Percentiles rank a stretch among this genome's conserved stretches.
Conservation (phyloP, 192 early-diverging fungal species). For the Coemansia sp. region DNA sequence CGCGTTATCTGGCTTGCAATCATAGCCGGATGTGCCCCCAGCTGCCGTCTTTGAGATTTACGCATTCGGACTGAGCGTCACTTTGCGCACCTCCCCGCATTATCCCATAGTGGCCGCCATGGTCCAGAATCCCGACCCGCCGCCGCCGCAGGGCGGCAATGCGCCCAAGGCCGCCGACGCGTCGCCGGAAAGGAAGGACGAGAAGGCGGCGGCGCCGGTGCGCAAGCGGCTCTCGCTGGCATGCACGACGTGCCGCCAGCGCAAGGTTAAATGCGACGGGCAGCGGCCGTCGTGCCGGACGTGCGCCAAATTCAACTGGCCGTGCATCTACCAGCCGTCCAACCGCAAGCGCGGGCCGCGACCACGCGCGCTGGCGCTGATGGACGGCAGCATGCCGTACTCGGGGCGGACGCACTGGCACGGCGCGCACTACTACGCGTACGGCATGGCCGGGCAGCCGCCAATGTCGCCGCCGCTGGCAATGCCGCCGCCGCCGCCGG, state of each 20-base stretch:
- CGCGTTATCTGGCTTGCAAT: slow-evolving; percentile 3
- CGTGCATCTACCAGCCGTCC: slow-evolving; percentile 78
- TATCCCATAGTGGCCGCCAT: background rate
- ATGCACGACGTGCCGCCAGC: slow-evolving; percentile 51
- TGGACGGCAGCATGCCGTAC: slow-evolving; percentile 43
- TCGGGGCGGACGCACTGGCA: slow-evolving; percentile 35
- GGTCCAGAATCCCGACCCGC: slow-evolving; percentile 13
- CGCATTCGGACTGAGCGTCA: slow-evolving; percentile 8
- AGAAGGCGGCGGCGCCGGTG: slow-evolving; percentile 40
- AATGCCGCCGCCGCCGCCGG: slow-evolving; percentile 17
- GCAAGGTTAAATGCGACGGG: slow-evolving; percentile 80
- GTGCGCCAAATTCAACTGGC: slow-evolving; percentile 61
- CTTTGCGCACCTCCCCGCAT: slow-evolving; percentile 4
- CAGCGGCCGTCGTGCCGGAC: slow-evolving; percentile 73
- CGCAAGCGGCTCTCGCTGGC: slow-evolving; percentile 52
- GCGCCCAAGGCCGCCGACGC: slow-evolving; percentile 2
- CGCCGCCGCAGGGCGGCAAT: background rate
- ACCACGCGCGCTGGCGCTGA: slow-evolving; percentile 45
- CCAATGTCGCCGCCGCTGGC: slow-evolving; percentile 28
- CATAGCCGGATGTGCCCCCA: slow-evolving; percentile 9
- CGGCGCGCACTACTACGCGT: slow-evolving; percentile 25
- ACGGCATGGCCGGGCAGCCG: slow-evolving; percentile 30
- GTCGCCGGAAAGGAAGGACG: slow-evolving; percentile 28
- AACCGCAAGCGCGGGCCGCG: slow-evolving; percentile 88
- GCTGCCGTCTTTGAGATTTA: slow-evolving; percentile 11